Percentiles rank a stretch among this genome's conserved stretches.
phyloP scores from a whole-genome alignment of 768 basidiomycete genomes.

The Terana coerulea region DNA sequence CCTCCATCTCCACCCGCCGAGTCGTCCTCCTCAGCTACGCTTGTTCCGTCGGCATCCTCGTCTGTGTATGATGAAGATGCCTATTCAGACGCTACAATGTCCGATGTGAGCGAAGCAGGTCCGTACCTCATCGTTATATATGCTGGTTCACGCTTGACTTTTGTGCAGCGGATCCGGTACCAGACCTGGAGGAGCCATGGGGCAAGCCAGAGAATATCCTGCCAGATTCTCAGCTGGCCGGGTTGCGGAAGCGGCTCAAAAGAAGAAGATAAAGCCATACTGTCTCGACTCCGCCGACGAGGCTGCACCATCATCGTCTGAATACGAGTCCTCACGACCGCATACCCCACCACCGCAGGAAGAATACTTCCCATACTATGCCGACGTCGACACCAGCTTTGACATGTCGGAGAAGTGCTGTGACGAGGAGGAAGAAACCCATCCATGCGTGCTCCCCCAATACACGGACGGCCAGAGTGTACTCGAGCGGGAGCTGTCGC shows the following conservation, averaged over 20 bases:
- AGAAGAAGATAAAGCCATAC: slow-evolving; percentile 35
- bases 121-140: neutral
- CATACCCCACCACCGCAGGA: slow-evolving; percentile 7
- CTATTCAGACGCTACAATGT: neutral
- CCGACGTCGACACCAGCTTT: slow-evolving; percentile 4
- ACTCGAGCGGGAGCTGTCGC: slow-evolving; percentile 21
- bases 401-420: neutral
- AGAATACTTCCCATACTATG: slow-evolving; percentile 11
- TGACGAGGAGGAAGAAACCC: neutral
- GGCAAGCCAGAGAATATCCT: neutral
- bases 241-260: slow-evolving; percentile 20
- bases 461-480: slow-evolving; percentile 19
- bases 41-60: neutral
- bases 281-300: slow-evolving; percentile 40
- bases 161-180: no score
- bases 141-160: neutral
- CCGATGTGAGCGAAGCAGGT: neutral
- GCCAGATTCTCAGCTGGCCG: neutral
- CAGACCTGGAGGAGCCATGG: neutral
- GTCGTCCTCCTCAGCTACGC: slow-evolving; percentile 1
- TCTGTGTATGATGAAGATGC: neutral
- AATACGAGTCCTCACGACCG: slow-evolving; percentile 14
- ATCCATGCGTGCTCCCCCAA: slow-evolving; percentile 12
- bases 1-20: slow-evolving; percentile 7
- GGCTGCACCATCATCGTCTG: slow-evolving; percentile 7